Base-by-base conservation (phyloP, 768 basidiomycete species). In the Podaxis sp. region DNA sequence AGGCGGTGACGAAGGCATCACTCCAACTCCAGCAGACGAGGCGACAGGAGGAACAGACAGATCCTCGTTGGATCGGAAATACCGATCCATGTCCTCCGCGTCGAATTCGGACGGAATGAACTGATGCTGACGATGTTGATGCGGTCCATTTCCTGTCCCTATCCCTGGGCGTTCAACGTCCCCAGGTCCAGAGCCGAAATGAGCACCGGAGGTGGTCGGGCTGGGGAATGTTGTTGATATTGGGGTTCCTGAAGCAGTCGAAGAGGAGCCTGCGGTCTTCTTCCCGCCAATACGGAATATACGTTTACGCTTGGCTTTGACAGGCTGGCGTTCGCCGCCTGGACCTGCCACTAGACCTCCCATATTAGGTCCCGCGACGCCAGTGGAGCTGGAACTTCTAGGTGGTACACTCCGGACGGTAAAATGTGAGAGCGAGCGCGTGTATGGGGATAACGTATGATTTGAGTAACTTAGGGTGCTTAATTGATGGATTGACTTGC, bases 391-490 rank as follows among this genome's bases (percentile, higher is more conserved):
- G 7, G 72, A 70, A 10, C 68, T 70, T 36, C 85, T 78, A 20
- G 88, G 91, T 0, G 94, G 95, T 24, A 89, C 91, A 63, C 92
- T 93, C 36, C 95, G 85, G 12, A 97, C 94, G 1, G 95, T 93
- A 73, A 96, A 96, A 74, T 97, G 95, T 64, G 91, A 89, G 30
- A 95, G 81, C 13, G 90, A 88, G 58, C 94, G 87, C 5, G 96
- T 97, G 74, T 96, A 98, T 0, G 96, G 96, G 0, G 91, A 94
- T 2, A 99, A 78, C 0, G 96, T 99, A 70, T 97, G 96, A 69
- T 97, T 94, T 1, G 94, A 95, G 67, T 89, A 83, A 20, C 87
- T 88, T 51, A 99, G 85, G 3, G 91, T 92, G 17, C 93, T 89
- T 10, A 99, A 78, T 65, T 96, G 93, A 60, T 90, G 92, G 22